phyloP scores from a whole-genome alignment of 2,329 filamentous ascomycete species.

The Alternaria arborescens region DNA sequence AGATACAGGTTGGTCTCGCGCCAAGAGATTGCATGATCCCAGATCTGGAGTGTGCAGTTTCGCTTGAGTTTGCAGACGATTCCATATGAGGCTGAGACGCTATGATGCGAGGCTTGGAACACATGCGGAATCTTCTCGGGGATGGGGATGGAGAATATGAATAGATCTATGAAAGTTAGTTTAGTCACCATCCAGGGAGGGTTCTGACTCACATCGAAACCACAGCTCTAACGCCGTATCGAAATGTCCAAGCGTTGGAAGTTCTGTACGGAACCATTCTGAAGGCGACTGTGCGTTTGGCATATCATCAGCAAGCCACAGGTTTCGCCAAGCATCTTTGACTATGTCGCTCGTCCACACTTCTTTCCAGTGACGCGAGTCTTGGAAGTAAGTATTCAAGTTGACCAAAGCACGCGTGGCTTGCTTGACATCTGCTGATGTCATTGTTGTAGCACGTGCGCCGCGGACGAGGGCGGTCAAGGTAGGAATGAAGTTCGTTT shows the following conservation, averaged over 20 bases:
- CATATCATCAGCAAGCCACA: conserved; percentile 57
- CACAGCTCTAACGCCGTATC: conserved; percentile 58
- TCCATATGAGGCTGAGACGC: conserved; percentile 67
- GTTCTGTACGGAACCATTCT: conserved; percentile 57
- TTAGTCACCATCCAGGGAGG: neutral
- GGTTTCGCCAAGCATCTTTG: conserved; percentile 56
- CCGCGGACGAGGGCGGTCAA: conserved; percentile 53
- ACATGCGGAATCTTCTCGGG: conserved; percentile 66
- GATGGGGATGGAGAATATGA: conserved; percentile 66
- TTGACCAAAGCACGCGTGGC: conserved; percentile 53
- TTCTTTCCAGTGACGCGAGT: conserved; percentile 56
- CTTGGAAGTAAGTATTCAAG: conserved; percentile 57
- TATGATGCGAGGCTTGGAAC: conserved; percentile 70
- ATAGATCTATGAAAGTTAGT: conserved; percentile 49
- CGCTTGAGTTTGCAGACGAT: conserved; percentile 69
- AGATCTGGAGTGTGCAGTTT: conserved; percentile 67
- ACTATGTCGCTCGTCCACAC: conserved; percentile 59
- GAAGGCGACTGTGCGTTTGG: conserved; percentile 53
- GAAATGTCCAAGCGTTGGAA: conserved; percentile 57
- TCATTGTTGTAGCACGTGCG: conserved; percentile 50
- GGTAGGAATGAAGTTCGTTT: conserved; percentile 52
- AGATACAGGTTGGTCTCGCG: conserved; percentile 60
- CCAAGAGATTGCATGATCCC: conserved; percentile 71
- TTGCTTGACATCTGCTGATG: conserved; percentile 51
- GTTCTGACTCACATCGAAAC: conserved; percentile 51